A percentile compares a stretch with the other conserved stretches of the same genome.
phyloP scores from a whole-genome alignment of 2,329 filamentous ascomycete genomes.

The Colletotrichum tofieldiae region DNA sequence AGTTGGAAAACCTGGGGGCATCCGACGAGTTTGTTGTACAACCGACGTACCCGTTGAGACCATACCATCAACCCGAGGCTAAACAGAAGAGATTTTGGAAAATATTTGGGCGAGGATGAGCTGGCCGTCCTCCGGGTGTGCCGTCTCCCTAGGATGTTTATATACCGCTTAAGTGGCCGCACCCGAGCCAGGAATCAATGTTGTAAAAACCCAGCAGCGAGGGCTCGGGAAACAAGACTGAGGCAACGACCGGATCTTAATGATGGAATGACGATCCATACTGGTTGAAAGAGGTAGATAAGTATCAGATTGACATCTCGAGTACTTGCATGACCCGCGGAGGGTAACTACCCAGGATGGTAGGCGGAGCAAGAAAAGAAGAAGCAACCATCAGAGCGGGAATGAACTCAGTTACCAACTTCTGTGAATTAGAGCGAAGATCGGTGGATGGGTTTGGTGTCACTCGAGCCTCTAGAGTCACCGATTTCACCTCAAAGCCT shows the following conservation, averaged over 20 bases:
- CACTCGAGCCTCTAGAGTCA: neutral
- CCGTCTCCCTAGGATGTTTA: neutral
- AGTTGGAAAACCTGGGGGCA: neutral
- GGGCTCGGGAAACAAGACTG: neutral
- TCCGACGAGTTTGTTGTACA: constrained; percentile 3
- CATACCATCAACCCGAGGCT: constrained; percentile 15
- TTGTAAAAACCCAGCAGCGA: no score
- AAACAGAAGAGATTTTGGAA: constrained; percentile 34
- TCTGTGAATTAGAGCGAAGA: neutral
- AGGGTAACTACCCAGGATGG: neutral
- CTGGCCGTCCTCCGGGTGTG: neutral
- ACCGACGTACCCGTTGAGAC: constrained; percentile 39
- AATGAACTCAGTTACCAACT: neutral
- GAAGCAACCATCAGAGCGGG: neutral
- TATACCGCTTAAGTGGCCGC: neutral
- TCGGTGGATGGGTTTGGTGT: neutral
- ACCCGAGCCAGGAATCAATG: neutral
- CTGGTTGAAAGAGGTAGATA: neutral
- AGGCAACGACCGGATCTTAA: no score
- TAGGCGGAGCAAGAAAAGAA: neutral
- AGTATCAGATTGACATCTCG: neutral
- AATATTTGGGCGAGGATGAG: constrained; percentile 20
- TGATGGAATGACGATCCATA: neutral
- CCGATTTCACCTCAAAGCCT: neutral
- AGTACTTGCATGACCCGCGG: neutral